Evolutionary conservation across 2,329 filamentous ascomycete species (phyloP), one percentile per base, ranked within the genome.

Genomic region (Diaporthe citriasiana): DNA sequence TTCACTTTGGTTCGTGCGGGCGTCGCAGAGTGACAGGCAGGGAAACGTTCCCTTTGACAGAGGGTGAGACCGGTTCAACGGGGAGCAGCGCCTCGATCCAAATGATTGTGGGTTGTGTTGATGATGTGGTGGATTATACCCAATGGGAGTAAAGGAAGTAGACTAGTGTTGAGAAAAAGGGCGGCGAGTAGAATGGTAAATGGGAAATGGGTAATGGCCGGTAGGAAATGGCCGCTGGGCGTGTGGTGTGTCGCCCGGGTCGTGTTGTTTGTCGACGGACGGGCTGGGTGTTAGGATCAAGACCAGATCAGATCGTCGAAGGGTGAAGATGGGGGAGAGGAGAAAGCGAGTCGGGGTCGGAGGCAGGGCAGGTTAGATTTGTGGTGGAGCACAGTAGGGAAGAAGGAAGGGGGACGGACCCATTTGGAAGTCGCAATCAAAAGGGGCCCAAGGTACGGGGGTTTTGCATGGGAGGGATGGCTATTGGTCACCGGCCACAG

Each of bases 51-150:
- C 51, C n/a, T 66, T 56, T 38, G 71, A 50, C 70, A 66, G 63
- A 57, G 68, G 55, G 68, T 63, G 75, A 76, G 74, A 51, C 71
- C 75, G 74, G 74, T 75, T 76, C 75, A 68, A 73, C 73, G 38
- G 33, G 69, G 57, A 63, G 59, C 59, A 63, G 56, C 40, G 66
- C 59, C 42, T 56, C 50, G 47, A 68, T 55, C n/a, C 53, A 70
- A 76, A 76, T 55, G 74, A 72, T 35, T 59, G 74, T 70, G 45
- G 47, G 47, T 68, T 68, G 63, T 40, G 63, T 68, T n/a, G 30
- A 68, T 53, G 47, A 53, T 68, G 65, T 70, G 65, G 71, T 60
- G 63, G n/a, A 56, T 70, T 45, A 60, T 73, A 73, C 73, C 71
- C 63, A 75, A n/a, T n/a, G n/a, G 66, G 45, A 73, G 35, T 65